Base-by-base conservation (phyloP, 2,329 filamentous ascomycete genomes). In the Aspergillus pseudoglaucus region DNA sequence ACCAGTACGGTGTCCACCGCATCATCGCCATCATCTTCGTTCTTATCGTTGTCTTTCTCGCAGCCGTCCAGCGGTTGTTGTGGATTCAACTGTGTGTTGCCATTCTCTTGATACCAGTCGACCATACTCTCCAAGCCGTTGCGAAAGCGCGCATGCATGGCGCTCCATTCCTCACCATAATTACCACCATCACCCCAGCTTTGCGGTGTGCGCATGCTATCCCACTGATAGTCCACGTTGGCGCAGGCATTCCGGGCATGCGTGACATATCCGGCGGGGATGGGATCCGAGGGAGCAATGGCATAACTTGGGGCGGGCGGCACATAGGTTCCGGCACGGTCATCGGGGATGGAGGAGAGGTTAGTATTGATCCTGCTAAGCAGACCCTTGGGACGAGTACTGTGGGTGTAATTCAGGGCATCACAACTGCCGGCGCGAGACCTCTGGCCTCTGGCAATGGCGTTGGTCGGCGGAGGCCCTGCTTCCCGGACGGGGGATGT, bases 171-270 rank as follows among this genome's bases (percentile, higher is more conserved):
- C 68, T 98, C 93, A 1, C 88, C 90, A 58, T 88, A 87, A 39
- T 85, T 79, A 35, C 91, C 93, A 8, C 91, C 91, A 59, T 89
- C 84, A 6, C 90, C 91, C 87, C 93, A 97, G 53, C 84, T 76
- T 39, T 88, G 77, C 0, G 87, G 82, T 2, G 79, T 73, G 12
- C 87, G 80, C 77, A 90, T 91, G 50, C 90, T 96, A 62, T 98
- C 90, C 91, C 93, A 98, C 59, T 91, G 87, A 60, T 88, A 94
- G 67, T 98, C 93, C n/a, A 96, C 78, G 44, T 87, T 79, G 4
- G 88, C 77, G 61, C 90, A 97, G 10, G 85, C 82, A 63, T 97
- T 89, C 52, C 90, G 82, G 7, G 91, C 91, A 69, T 98, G 93
- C 0, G 88, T 81, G 15, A 95, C 87, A 63, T 94, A 95, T 2